phyloP scores from a whole-genome alignment of 108 stramenopile species.

The Nannochloropsis salina region DNA sequence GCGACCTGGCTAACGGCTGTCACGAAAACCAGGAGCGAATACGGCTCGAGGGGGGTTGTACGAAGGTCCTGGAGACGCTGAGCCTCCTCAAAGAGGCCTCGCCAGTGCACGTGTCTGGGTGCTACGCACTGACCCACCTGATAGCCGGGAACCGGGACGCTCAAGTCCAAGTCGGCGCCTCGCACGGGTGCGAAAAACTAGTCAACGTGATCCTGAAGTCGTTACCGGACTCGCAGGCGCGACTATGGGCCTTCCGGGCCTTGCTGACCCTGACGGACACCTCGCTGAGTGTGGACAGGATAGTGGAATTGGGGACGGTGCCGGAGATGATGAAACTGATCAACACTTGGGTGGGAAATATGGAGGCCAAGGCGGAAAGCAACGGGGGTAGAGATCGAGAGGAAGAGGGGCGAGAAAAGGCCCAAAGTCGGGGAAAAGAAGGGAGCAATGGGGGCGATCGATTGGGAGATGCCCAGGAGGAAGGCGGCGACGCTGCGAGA shows the following conservation, averaged over 20 bases:
- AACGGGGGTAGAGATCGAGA: no score
- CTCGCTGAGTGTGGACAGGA: background rate
- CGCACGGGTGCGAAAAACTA: background rate
- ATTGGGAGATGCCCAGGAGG: background rate
- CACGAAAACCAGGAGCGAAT: background rate
- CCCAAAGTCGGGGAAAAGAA: background rate
- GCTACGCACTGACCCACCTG: constrained; percentile 9
- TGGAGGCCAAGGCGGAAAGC: background rate
- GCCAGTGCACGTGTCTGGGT: background rate
- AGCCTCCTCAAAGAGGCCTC: background rate
- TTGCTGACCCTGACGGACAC: background rate
- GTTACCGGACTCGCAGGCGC: background rate
- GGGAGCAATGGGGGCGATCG: background rate
- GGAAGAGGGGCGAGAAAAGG: background rate
- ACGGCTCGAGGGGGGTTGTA: background rate
- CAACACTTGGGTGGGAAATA: background rate
- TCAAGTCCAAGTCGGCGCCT: background rate
- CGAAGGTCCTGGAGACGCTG: background rate
- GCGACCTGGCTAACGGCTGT: background rate
- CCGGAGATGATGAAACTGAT: background rate
- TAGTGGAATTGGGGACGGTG: background rate
- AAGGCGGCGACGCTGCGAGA: background rate
- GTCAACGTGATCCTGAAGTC: background rate
- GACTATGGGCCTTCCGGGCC: background rate
- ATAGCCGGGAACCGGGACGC: background rate